A percentile compares a stretch with the other conserved stretches of the same genome.
These are phyloP conservation scores for Claviceps sp. DNA, from an alignment of 2,329 filamentous ascomycete genomes.

Conservation along the genomic window DNA sequence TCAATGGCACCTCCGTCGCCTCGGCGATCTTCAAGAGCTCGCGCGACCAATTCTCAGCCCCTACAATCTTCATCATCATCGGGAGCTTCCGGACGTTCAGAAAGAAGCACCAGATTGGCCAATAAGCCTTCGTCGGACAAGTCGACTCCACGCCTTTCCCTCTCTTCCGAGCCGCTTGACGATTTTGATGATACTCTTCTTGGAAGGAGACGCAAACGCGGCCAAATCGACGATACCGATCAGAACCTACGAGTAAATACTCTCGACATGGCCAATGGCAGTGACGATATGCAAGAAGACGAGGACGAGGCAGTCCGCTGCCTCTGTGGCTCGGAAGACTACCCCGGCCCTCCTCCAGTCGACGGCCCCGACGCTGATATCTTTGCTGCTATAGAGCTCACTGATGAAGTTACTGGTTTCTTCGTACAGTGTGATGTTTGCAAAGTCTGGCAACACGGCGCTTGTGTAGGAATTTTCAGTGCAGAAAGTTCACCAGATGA, in stretches of 20 bases:
- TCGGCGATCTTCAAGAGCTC: conserved; percentile 84
- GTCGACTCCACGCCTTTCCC: conserved; percentile 58
- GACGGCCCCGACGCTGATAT: conserved; percentile 45
- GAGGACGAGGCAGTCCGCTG: conserved; percentile 94
- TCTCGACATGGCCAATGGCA: conserved; percentile 45
- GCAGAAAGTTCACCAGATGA: conserved; percentile 88
- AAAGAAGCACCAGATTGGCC: conserved; percentile 59
- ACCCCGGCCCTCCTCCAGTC: conserved; percentile 66
- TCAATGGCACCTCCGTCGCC: conserved; percentile 54
- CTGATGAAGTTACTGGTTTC: conserved; percentile 81
- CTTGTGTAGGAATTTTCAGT: conserved; percentile 93
- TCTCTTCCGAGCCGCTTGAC: conserved; percentile 55
- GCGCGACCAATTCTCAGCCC: conserved; percentile 60
- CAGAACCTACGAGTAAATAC: conserved; percentile 28
- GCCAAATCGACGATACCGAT: conserved; percentile 47
- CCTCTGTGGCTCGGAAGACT: conserved; percentile 88
- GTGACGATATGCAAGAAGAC: conserved; percentile 55
- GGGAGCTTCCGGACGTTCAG: conserved; percentile 61
- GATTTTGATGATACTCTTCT: conserved; percentile 59
- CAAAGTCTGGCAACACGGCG: conserved; percentile 98
- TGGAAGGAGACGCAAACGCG: conserved; percentile 67
- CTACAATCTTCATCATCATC: conserved; percentile 72
- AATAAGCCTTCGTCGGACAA: conserved; percentile 64
- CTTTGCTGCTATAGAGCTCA: conserved; percentile 47
- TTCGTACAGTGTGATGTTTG: conserved; percentile 97